Evolutionary conservation across 23 red algal genomes (phyloP), one percentile per base, ranked within the genome.

Genomic region (Gracilaria vermiculophylla): DNA sequence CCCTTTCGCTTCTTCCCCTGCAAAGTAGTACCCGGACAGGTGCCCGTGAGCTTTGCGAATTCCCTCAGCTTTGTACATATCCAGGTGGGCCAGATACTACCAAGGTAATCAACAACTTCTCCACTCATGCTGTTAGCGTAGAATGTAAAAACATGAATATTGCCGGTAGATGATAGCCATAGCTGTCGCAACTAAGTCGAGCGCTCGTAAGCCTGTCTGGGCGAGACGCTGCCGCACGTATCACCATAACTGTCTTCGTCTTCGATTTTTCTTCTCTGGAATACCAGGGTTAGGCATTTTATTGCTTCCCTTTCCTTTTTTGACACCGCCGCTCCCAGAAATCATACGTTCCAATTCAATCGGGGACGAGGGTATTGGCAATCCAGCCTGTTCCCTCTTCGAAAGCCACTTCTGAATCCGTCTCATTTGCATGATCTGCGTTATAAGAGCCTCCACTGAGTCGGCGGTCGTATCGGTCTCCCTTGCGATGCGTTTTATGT

Each of bases 331-430:
- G 3, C 20, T 48, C 40, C 17, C 40, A 73, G 42, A 24, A 41
- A 93, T 43, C 90, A 93, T 93, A 34, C 40, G 53, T 43, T 70
- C 41, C 49, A 93, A 56, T 75, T 93, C 62, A 17, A 15, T 49
- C 28, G 53, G 9, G n/a, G 20, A 44, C 24, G 27, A 25, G 13
- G 90, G 90, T 34, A 93, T 9, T 27, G 49, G 34, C 40, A 62
- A 42, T 16, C 69, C 62, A 24, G 40, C 61, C 17, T 76, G 52
- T 49, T 85, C 53, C 39, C 78, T 47, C 71, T 72, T 75, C 52
- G 34, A 35, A 3, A 93, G 13, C 90, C 90, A 93, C 69, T 93
- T 93, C n/a, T 93, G 90, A 20, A 93, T 62, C 28, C 40, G 27
- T 42, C 55, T 50, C 78, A 93, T 78, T 28, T 60, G 72, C 5